Evolutionary conservation across 257 asterid genomes (phyloP).

Genomic region (Lycium barbarum): DNA sequence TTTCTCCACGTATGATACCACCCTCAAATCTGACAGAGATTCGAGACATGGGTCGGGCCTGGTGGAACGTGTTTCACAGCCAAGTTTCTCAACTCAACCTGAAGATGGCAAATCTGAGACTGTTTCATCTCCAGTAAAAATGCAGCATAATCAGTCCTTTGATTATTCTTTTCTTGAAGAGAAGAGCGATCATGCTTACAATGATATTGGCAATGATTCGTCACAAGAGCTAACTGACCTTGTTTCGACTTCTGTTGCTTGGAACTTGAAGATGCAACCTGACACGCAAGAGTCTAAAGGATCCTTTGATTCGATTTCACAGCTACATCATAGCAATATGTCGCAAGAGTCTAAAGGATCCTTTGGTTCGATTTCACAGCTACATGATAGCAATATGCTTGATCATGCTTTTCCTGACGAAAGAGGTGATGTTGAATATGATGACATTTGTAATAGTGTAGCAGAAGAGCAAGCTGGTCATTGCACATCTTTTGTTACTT

Average conservation of each 20-base stretch:
- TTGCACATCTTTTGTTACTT: slow-evolving; percentile 57
- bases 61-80: slow-evolving; percentile 54
- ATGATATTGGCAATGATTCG: slow-evolving; percentile 46
- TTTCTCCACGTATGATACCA: slow-evolving; percentile 54
- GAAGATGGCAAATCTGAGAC: slow-evolving; percentile 65
- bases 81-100: slow-evolving; percentile 60
- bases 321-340: slow-evolving; percentile 54
- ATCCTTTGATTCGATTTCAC: slow-evolving; percentile 56
- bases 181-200: slow-evolving; percentile 32
- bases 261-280: slow-evolving; percentile 56
- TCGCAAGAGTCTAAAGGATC: slow-evolving; percentile 58
- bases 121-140: slow-evolving; percentile 52
- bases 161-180: slow-evolving; percentile 52
- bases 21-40: slow-evolving; percentile 59
- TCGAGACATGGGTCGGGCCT: slow-evolving; percentile 58
- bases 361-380: slow-evolving; percentile 54
- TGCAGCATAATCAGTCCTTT: slow-evolving; percentile 49
- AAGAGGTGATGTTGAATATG: slow-evolving; percentile 50
- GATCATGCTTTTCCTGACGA: slow-evolving; percentile 56
- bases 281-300: slow-evolving; percentile 59
- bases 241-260: slow-evolving; percentile 58
- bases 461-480: slow-evolving; percentile 58
- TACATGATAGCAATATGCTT: slow-evolving; percentile 52
- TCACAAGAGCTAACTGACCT: slow-evolving; percentile 60
- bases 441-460: slow-evolving; percentile 45